Conservation (phyloP, 176 grass and related monocot species). For the Rhynchospora breviuscula region DNA sequence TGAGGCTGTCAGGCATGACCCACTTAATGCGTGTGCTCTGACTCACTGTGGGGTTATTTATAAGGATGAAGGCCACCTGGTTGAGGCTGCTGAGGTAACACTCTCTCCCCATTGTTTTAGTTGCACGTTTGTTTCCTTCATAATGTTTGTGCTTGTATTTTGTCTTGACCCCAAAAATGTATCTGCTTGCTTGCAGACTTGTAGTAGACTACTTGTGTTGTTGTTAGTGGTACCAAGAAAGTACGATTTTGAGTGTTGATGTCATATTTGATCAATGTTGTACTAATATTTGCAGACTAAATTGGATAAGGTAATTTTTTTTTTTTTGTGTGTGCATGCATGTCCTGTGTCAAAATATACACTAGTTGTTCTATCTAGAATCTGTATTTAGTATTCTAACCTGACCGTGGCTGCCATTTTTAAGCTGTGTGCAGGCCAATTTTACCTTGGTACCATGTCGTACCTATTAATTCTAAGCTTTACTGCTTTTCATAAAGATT, state of each 20-base stretch:
- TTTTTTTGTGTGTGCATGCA: neutral
- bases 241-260: neutral
- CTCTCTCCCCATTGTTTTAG: neutral
- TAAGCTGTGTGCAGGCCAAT: neutral
- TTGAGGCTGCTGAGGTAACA: constrained; percentile 86
- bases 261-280: neutral
- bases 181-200: neutral
- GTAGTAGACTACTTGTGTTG: neutral
- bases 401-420: neutral
- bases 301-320: neutral
- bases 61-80: constrained; percentile 91
- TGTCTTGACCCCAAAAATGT: neutral
- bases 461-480: neutral
- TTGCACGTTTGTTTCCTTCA: neutral
- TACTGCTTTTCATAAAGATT: neutral
- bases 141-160: neutral
- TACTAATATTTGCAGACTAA: neutral
- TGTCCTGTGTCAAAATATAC: neutral
- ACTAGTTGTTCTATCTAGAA: neutral
- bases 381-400: neutral
- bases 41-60: constrained; percentile 93
- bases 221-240: neutral
- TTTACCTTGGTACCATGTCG: neutral
- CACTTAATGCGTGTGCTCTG: constrained; percentile 71
- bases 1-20: constrained; percentile 58